These are phyloP conservation scores for Priceomyces haplophilus DNA, from an alignment of 805 yeast genomes.

Conservation along the genomic window DNA sequence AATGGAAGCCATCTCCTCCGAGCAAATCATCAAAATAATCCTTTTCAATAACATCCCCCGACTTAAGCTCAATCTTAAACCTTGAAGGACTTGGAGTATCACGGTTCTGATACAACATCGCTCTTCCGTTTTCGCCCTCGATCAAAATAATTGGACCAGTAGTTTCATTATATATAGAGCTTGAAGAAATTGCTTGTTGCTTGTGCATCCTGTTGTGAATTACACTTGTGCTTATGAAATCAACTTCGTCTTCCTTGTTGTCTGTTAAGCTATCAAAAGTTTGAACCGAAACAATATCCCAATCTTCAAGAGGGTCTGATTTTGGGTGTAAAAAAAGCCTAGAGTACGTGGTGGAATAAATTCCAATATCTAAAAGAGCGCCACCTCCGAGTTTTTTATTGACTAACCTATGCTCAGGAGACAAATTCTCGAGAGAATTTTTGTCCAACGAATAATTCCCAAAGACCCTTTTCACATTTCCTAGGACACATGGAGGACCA, in stretches of 20 bases:
- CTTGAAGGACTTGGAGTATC: conserved; percentile 33
- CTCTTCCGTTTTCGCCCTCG: conserved; percentile 32
- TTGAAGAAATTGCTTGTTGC: conserved; percentile 37
- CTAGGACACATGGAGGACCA: conserved; percentile 40
- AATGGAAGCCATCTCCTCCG: conserved; percentile 44
- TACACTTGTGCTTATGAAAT: conserved; percentile 34
- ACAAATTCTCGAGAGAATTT: conserved; percentile 21
- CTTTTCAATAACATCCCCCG: conserved; percentile 23
- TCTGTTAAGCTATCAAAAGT: conserved; percentile 7
- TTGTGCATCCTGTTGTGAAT: conserved; percentile 39
- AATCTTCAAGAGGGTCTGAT: conserved; percentile 20
- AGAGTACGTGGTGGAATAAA: conserved; percentile 48
- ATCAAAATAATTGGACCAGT: conserved; percentile 27
- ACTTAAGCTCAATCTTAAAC: conserved; percentile 31
- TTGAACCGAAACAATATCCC: not conserved
- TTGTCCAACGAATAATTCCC: conserved; percentile 42
- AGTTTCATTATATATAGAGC: conserved; percentile 24
- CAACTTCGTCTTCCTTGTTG: conserved; percentile 22
- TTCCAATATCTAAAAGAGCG: conserved; percentile 53
- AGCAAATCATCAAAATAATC: conserved; percentile 34
- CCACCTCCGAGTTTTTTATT: conserved; percentile 55
- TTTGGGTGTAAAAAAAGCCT: conserved; percentile 34
- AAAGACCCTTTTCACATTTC: conserved; percentile 43
- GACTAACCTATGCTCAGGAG: conserved; percentile 37
- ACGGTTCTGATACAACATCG: conserved; percentile 24